Base-by-base conservation (phyloP, 768 basidiomycete genomes). In the Suillus brevipes region DNA sequence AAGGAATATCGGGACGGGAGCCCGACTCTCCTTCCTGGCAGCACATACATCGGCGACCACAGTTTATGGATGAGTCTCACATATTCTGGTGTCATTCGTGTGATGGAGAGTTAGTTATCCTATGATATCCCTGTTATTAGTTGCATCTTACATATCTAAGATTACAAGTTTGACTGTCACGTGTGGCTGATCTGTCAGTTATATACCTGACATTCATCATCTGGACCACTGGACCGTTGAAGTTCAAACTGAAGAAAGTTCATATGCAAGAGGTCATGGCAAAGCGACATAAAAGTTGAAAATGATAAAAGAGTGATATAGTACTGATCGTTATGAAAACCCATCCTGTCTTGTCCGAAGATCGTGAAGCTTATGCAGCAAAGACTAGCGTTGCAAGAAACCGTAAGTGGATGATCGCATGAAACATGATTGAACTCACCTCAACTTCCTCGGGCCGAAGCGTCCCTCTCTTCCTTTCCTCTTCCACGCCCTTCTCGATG, bases 61-160 rank as follows among this genome's bases (percentile, higher is more conserved):
- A 92, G 71, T 94, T 94, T 73, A 79, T 94, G 79, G 93, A 95
- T 70, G 92, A 94, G 69, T 87, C 92, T 34, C 92, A 94, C 73
- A 86, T 95, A 20, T 94, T 95, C 78, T 95, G 93, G 92, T 95
- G 92, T 78, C 84, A 87, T 71, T 86, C 90, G 23, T 95, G 92
- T 81, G 81, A 79, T 58, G 92, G 92, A 56, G 92, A 95, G 75
- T 77, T 94, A 47, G 90, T 95, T 47, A 87, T 94, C 66, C 78
- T 95, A 65, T 77, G 68, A 75, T 61, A 60, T 60, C 31, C 45
- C 40, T 65, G 37, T 52, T 67, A 68, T 66, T 66, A 60, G 68
- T 64, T 65, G 65, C 63, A 68, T 69, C 57, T 60, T 71, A 72
- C 68, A 62, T 65, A 73, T 62, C 47, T 62, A 69, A 34, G 62